These are phyloP conservation scores for Auricularia heimuer DNA, from an alignment of 768 basidiomycete species.

Conservation along the genomic window DNA sequence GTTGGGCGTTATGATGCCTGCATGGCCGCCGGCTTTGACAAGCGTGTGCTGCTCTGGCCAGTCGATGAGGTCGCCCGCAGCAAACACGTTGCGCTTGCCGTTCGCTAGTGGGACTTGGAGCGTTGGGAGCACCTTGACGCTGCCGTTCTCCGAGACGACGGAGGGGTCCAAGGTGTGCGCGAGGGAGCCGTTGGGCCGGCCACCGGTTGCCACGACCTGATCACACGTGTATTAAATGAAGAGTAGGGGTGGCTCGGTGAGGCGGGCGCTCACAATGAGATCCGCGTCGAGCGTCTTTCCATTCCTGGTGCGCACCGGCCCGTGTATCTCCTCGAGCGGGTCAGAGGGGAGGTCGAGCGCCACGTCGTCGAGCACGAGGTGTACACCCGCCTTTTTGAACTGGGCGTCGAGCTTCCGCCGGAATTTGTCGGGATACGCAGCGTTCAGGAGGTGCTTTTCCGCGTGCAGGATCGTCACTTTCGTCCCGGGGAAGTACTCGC, in stretches of 20 bases:
- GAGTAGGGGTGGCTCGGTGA: no score
- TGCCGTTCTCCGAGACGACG: neutral
- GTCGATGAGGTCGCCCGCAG: slow-evolving; percentile 10
- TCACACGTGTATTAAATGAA: no score
- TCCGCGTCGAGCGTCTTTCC: no score
- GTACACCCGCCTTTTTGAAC: slow-evolving; percentile 8
- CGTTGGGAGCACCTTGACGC: no score
- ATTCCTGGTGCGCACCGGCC: no score
- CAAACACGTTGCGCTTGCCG: slow-evolving; percentile 4
- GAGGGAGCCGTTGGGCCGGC: slow-evolving; percentile 3
- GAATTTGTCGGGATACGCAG: neutral
- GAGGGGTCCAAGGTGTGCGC: slow-evolving; percentile 4
- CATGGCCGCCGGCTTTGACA: slow-evolving; percentile 9
- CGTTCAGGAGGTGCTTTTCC: neutral
- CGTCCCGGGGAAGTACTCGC: slow-evolving; percentile 10
- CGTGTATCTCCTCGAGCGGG: no score
- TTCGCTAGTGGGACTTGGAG: no score
- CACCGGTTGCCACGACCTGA: neutral
- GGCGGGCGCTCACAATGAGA: no score
- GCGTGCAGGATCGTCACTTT: slow-evolving; percentile 13
- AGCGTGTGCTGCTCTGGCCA: slow-evolving; percentile 12
- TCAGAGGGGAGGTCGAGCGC: slow-evolving; percentile 3
- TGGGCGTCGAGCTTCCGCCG: slow-evolving; percentile 7
- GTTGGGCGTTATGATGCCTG: slow-evolving; percentile 6
- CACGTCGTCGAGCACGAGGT: slow-evolving; percentile 11